Evolutionary conservation across 805 yeast species (phyloP), one percentile per base, ranked within the genome.

Genomic region (Candida chauliodis): DNA sequence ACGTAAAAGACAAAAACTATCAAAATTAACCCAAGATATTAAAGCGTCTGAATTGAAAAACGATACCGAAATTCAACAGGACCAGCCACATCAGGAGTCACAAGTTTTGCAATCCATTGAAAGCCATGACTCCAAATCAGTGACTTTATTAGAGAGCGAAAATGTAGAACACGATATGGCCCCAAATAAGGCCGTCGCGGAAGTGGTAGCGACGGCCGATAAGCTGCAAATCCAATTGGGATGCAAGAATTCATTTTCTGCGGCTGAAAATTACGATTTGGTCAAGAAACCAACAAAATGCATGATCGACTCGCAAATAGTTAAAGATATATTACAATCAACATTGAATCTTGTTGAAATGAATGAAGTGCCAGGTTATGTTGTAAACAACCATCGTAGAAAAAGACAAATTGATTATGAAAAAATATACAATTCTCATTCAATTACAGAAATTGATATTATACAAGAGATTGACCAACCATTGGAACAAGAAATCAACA

Each of bases 321-420:
- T 17, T 6, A 33, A 24, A 17, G 29, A 23, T 23, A 24, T 33
- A 16, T 24, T 33, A 16, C 21, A 23, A 33, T 17, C 21, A 3
- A 29, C 36, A 14, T 21, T 32, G n/a, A 22, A 32, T 20, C 15
- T 31, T 9, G 26, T 31, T 20, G 34, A 31, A 31, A 13, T 21
- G 13, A 20, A 31, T 21, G 34, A 31, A 21, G 14, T 13, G 5
- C 8, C 20, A 31, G 14, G 7, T 8, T 6, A 33, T 33, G 23
- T 8, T 32, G 13, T 3, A 15, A 4, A 8, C 8, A 5, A 13
- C n/a, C 9, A 8, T n/a, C 23, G 25, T 11, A 9, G 8, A 20
- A 11, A 22, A 13, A 16, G 22, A 4, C 19, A 30, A n/a, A 8
- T 17, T 30, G 13, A 30, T 19, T 17, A 30, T 11, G 17, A 30